These are phyloP conservation scores for Magnaporthiopsis incrustans DNA, from an alignment of 2,329 filamentous ascomycete genomes.

Conservation along the genomic window DNA sequence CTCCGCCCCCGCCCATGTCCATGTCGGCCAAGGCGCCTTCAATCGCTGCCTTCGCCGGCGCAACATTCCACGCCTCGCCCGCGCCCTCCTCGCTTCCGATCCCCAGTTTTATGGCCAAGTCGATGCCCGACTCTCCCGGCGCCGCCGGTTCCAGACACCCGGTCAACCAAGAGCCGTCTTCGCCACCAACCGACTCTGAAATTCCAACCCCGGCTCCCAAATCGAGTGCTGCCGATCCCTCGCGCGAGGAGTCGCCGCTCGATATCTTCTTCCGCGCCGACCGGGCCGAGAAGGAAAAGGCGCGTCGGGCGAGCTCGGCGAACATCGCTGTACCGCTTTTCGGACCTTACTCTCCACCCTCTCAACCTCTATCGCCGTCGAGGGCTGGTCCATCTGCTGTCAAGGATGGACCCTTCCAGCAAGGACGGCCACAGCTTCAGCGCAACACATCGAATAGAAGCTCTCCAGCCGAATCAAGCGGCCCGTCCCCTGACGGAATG, in stretches of 20 bases:
- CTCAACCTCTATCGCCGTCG: conserved; percentile 20
- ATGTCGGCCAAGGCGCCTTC: conserved; percentile 34
- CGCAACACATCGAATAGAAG: conserved; percentile 45
- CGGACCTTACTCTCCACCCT: conserved; percentile 45
- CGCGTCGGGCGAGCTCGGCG: conserved; percentile 43
- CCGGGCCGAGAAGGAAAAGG: conserved; percentile 63
- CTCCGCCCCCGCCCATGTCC: conserved; percentile 32
- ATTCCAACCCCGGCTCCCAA: conserved; percentile 36
- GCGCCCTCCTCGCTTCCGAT: conserved; percentile 85
- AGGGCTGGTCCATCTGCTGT: conserved; percentile 15
- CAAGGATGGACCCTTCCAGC: conserved; percentile 13
- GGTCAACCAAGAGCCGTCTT: conserved; percentile 37
- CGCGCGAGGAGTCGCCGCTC: conserved; percentile 63
- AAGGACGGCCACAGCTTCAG: conserved; percentile 29
- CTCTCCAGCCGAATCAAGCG: conserved; percentile 63
- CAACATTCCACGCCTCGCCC: conserved; percentile 91
- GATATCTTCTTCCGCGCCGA: conserved; percentile 89
- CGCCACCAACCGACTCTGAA: conserved; percentile 44
- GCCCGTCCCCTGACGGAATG: conserved; percentile 43
- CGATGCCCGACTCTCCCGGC: conserved; percentile 57
- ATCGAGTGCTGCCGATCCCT: conserved; percentile 22
- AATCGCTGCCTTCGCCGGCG: conserved; percentile 71
- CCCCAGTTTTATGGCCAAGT: conserved; percentile 75
- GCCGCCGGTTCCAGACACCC: conserved; percentile 31
- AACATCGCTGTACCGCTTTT: conserved; percentile 30